Conservation (phyloP, 1,284 basidiomycete species). For the Sporisorium iseilematis-ciliati region DNA sequence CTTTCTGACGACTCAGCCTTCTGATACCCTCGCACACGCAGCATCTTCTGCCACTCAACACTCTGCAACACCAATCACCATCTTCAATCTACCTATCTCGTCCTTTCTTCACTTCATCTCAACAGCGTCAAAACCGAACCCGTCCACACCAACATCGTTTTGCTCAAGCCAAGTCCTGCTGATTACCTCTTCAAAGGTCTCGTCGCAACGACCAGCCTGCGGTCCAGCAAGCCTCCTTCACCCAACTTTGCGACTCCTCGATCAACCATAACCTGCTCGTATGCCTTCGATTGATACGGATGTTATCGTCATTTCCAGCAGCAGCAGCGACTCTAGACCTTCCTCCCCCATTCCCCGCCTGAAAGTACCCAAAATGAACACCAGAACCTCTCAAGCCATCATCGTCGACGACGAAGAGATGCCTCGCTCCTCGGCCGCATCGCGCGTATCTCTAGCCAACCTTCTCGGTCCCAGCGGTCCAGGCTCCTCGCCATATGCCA, state of each 20-base stretch:
- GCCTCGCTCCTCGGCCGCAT: slow-evolving; percentile 40
- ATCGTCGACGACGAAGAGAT: slow-evolving; percentile 35
- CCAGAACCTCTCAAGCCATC: slow-evolving; percentile 14
- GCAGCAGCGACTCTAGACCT: slow-evolving; percentile 31
- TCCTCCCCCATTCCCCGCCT: slow-evolving; percentile 35
- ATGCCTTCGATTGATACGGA: slow-evolving; percentile 24
- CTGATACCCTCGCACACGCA: not conserved
- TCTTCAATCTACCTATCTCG: not conserved
- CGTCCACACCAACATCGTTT: not conserved
- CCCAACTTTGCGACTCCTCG: not conserved
- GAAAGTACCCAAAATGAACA: slow-evolving; percentile 27
- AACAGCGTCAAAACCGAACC: not conserved
- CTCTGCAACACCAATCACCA: not conserved
- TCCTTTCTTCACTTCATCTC: not conserved
- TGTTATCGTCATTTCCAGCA: slow-evolving; percentile 32
- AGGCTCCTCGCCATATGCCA: slow-evolving; percentile 38
- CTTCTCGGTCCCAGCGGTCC: slow-evolving; percentile 46
- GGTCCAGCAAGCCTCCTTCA: not conserved
- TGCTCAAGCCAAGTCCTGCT: not conserved
- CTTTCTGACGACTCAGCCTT: not conserved
- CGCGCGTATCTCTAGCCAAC: slow-evolving; percentile 47
- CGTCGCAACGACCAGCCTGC: not conserved
- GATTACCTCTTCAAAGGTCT: not conserved
- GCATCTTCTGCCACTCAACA: not conserved
- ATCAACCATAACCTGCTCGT: slow-evolving; percentile 1